Evolutionary conservation across 75 land plant species (phyloP), one percentile per base, ranked within the genome.

Genomic region (Selaginella moellendorffii): DNA sequence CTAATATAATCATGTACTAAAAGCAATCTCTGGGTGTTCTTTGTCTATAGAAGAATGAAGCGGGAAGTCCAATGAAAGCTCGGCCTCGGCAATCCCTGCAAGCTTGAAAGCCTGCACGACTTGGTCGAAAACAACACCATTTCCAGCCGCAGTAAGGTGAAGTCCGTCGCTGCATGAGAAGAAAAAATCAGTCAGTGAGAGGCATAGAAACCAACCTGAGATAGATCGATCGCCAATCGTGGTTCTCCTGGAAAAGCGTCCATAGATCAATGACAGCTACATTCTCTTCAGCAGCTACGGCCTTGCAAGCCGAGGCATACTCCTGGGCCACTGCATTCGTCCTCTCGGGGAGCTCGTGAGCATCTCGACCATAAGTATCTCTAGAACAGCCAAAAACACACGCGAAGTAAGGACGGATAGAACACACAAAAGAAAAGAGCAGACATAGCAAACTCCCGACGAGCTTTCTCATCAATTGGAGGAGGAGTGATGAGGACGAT

Each of bases 381-480:
- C 95, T 85, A 74, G 27, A 26, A 10, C 51, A n/a, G n/a, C n/a
- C n/a, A n/a, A n/a, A 26, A n/a, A n/a, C n/a, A n/a, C n/a, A n/a
- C n/a, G n/a, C n/a, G n/a, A n/a, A n/a, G n/a, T 46, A 46, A 46
- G 18, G 18, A 46, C 18, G 18, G 18, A 46, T 46, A 46, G 18
- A 10, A 10, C 51, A 46, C 10, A 18, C 51, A 46, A 46, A 18
- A 21, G 21, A 21, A 56, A 24, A 56, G 25, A 0, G 0, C 24
- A 24, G 2, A 0, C 5, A 53, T 61, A 1, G 27, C 8, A 74
- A 63, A 81, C 62, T 64, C 68, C 5, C 42, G 70, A 5, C 91
- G 77, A 22, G 82, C 90, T 53, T 67, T 61, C 69, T 81, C 86
- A 78, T 86, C 91, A 70, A 86, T 53, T 17, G 89, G 89, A n/a